Conservation (phyloP, 73 alveolate genomes). For the Symbiodinium natans region DNA sequence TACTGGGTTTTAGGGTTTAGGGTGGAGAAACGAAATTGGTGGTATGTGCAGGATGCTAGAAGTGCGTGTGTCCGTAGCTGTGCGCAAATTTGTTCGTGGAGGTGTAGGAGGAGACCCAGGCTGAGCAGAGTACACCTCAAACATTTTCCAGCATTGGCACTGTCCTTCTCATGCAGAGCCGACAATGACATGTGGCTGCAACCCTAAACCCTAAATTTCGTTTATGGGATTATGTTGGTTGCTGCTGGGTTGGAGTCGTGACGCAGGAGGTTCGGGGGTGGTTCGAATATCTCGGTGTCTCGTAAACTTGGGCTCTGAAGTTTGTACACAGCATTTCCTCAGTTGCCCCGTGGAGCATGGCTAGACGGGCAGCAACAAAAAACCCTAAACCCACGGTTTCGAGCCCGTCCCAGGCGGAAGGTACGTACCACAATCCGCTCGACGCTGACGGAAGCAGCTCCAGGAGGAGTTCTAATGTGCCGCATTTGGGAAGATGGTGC, state of each 20-base stretch:
- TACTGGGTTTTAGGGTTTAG: too few relatives aligned
- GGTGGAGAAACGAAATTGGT: too few relatives aligned
- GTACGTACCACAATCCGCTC: constrained; percentile 79
- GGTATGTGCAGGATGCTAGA: too few relatives aligned
- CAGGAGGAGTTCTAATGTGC: too few relatives aligned
- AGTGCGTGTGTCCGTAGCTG: too few relatives aligned
- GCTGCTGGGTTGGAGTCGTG: not conserved
- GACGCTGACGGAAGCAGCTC: constrained; percentile 31
- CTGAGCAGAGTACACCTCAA: too few relatives aligned
- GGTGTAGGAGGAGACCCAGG: too few relatives aligned
- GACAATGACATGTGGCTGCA: not conserved
- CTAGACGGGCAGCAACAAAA: too few relatives aligned
- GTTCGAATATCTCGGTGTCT: not conserved
- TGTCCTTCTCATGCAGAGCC: not conserved
- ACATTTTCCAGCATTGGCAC: not conserved
- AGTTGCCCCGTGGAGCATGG: too few relatives aligned
- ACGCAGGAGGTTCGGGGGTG: not conserved
- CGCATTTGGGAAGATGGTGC: too few relatives aligned
- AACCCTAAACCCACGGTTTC: not conserved
- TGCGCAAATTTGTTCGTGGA: too few relatives aligned
- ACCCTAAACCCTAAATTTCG: not conserved
- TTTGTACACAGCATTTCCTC: too few relatives aligned
- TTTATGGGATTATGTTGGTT: not conserved
- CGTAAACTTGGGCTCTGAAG: not conserved
- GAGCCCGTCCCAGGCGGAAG: not conserved